Base-by-base conservation (phyloP, 176 grass and related monocot genomes). In the Thinopyrum elongatum region DNA sequence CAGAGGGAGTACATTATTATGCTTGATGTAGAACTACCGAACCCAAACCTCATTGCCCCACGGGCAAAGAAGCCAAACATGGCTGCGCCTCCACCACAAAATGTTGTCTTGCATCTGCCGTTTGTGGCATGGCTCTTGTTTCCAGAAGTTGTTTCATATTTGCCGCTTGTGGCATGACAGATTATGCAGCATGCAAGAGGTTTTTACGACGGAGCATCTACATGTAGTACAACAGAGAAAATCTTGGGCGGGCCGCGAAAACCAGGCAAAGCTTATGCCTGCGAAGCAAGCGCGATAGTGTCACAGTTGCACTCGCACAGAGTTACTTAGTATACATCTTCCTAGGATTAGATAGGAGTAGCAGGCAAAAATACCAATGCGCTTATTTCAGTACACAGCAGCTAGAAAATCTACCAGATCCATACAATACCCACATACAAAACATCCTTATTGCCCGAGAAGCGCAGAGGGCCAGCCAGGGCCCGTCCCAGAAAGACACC, bases 381-480 rank as follows among this genome's bases (percentile, higher is more conserved):
- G 38, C 76, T 84, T 91, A 91, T 91, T 81, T 69, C 78, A 71
- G 89, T 80, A 81, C 82, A 69, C 41, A 84, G 62, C 81, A 81
- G 51, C 89, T 91, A 88, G 29, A 70, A 62, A 41, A 81, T 72
- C 82, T 77, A 57, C 53, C 2, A 88, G 62, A 77, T 76, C 77
- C 85, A 55, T 85, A 81, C 85, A 84, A 75, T 49, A 87, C 60
- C 85, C 85, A 84, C 47, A 77, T 81, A 87, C 76, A 71, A 71
- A 55, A 82, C 82, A 91, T 60, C 39, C 15, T 60, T 91, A 87
- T 44, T 70, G 70, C 64, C 68, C 61, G 16, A 34, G n/a, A 39
- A 86, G 42, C 13, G 14, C 15, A 22, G 72, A 34, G 64, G 10
- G 34, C 47, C 47, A 69, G 75, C 39, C 39, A 42, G 65, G 44